phyloP scores from a whole-genome alignment of 1,284 basidiomycete species.

The Mycosarcoma maydis region DNA sequence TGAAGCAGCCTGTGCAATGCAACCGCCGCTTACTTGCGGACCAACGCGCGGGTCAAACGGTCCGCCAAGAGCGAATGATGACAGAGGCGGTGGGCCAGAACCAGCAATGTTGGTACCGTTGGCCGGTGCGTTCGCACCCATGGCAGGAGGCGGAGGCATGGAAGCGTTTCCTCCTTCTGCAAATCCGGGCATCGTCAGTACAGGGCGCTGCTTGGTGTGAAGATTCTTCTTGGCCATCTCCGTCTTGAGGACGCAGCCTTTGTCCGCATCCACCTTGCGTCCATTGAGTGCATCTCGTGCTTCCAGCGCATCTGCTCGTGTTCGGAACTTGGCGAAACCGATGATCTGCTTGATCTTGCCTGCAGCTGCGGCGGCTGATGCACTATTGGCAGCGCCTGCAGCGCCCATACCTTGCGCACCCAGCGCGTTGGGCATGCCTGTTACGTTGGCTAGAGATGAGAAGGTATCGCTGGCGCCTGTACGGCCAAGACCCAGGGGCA shows the following conservation, averaged over 20 bases:
- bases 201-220: constrained; percentile 74
- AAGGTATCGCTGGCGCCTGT: constrained; percentile 44
- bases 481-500: constrained; percentile 48
- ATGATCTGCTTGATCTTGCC: constrained; percentile 82
- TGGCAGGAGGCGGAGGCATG: constrained; percentile 15
- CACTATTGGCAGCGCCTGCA: constrained; percentile 18
- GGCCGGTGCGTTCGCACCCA: constrained; percentile 2
- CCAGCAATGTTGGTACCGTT: constrained; percentile 7
- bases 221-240: constrained; percentile 99
- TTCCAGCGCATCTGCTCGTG: constrained; percentile 83
- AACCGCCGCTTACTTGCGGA: constrained; percentile 21
- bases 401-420: constrained; percentile 27
- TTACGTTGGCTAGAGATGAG: constrained; percentile 39
- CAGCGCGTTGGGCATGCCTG: constrained; percentile 26
- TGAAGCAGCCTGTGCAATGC: constrained; percentile 17
- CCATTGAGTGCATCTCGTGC: constrained; percentile 91
- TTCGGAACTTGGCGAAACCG: constrained; percentile 94
- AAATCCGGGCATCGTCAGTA: constrained; percentile 23
- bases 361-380: constrained; percentile 25
- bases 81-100: constrained; percentile 10
- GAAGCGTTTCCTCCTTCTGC: constrained; percentile 21
- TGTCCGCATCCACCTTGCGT: constrained; percentile 89
- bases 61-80: constrained; percentile 27
- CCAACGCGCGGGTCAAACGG: constrained; percentile 40
- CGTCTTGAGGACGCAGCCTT: constrained; percentile 91